Base-by-base conservation (phyloP, 2,329 filamentous ascomycete genomes). In the Colletotrichum sublineola region DNA sequence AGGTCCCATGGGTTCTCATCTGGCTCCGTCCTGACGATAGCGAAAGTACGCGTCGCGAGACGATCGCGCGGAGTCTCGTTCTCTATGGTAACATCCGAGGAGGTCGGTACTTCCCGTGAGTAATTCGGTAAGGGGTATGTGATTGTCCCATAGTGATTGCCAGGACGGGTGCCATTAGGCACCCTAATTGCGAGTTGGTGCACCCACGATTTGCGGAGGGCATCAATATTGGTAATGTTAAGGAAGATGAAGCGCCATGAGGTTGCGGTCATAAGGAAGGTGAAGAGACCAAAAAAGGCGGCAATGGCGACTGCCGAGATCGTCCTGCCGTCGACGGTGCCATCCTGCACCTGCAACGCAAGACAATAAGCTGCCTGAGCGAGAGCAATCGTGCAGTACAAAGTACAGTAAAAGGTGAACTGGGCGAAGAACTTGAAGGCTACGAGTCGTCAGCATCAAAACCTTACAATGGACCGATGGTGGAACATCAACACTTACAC, bases 401-500 rank as follows among this genome's bases (percentile, higher is more conserved):
- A 77, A 5, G 89, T 83, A 1, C 90, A 90, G 80, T 96, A 97
- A 55, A 89, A 87, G 20, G 91, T 90, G 78, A 98, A 97, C 76
- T 98, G 96, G 14, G 95, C 85, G 78, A 99, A 98, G 82, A 94
- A 98, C 77, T 98, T 98, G 84, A 96, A 95, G 2, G 92, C 88
- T 90, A 69, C 8, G 33, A 6, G 14, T 38, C 11, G 29, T 73
- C 38, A 74, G 71, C 48, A 63, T 60, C 33, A 9, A 29, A 7
- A 7, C 29, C 12, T 18, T 40, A 38, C 31, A 57, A 46, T 6
- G 8, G 14, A 5, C 12, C 48, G n/a, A 86, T 1, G 8, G 33
- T 78, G 73, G 31, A 68, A 67, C 3, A 29, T 2, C 11, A 15
- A 29, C 11, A 81, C 88, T 79, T 77, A 90, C 88, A 90, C 1